Evolutionary conservation across 345 rosid species (phyloP).

Genomic region (Microthlaspi erraticum): DNA sequence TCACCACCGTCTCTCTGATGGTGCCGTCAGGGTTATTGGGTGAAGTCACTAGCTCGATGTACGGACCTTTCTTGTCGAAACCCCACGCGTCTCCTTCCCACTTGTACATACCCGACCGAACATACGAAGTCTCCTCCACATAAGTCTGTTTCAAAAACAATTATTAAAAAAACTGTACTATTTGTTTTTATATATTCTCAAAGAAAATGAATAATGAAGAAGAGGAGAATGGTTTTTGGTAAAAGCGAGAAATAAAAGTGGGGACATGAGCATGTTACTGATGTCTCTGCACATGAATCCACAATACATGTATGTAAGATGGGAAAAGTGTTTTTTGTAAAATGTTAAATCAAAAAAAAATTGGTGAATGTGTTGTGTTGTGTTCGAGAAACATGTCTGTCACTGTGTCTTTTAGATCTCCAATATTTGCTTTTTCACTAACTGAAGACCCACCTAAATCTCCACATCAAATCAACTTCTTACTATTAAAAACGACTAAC

Average conservation of each 20-base stretch:
- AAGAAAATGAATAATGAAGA: slow-evolving; percentile 11
- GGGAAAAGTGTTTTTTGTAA: slow-evolving; percentile 13
- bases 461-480: slow-evolving; percentile 20
- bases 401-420: slow-evolving; percentile 49
- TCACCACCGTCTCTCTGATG: slow-evolving; percentile 69
- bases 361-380: slow-evolving; percentile 40
- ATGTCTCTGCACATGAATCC: slow-evolving; percentile 44
- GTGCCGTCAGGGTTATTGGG: slow-evolving; percentile 91
- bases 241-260: slow-evolving; percentile 27
- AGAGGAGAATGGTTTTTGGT: slow-evolving; percentile 37
- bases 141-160: slow-evolving; percentile 55
- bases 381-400: slow-evolving; percentile 69
- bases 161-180: background rate
- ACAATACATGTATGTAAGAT: slow-evolving; percentile 41
- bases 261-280: slow-evolving; percentile 71
- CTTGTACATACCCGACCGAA: slow-evolving; percentile 67
- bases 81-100: slow-evolving; percentile 86
- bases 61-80: slow-evolving; percentile 63
- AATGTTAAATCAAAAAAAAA: slow-evolving; percentile 8
- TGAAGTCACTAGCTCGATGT: slow-evolving; percentile 71
- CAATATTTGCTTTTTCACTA: slow-evolving; percentile 10
- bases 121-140: slow-evolving; percentile 56
- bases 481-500: background rate
- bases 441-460: slow-evolving; percentile 15
- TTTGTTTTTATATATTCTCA: background rate